Percentiles rank a stretch among this genome's conserved stretches.
phyloP scores from a whole-genome alignment of 2,329 filamentous ascomycete species.

The Colletotrichum cereale region DNA sequence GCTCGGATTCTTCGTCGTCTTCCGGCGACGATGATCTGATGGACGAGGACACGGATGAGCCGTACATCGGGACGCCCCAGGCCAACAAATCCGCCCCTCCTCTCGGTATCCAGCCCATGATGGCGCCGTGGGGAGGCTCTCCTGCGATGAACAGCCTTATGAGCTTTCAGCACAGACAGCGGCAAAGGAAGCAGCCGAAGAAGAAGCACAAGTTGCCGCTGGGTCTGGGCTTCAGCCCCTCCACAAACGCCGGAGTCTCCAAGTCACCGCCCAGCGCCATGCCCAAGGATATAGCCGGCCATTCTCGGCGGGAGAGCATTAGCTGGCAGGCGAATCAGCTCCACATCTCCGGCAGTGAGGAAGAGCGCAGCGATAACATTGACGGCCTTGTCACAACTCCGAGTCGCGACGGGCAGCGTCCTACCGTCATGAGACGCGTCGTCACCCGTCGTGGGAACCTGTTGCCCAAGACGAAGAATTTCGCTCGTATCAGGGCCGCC shows the following conservation, averaged over 20 bases:
- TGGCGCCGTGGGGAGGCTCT: conserved; percentile 75
- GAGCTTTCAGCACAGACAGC: conserved; percentile 84
- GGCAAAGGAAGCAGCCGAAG: conserved; percentile 76
- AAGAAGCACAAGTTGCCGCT: conserved; percentile 63
- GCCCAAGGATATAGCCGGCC: conserved; percentile 52
- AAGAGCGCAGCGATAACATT: conserved; percentile 77
- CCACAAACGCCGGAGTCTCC: conserved; percentile 62
- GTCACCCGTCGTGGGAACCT: conserved; percentile 92
- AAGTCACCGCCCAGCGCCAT: conserved; percentile 77
- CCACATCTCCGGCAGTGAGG: conserved; percentile 80
- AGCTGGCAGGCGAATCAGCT: conserved; percentile 91
- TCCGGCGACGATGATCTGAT: conserved; percentile 78
- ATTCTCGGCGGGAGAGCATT: conserved; percentile 85
- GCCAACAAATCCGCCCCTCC: conserved; percentile 70
- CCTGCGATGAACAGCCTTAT: conserved; percentile 81
- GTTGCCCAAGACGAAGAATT: conserved; percentile 94
- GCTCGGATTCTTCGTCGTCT: conserved; percentile 82
- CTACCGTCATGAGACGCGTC: conserved; percentile 81
- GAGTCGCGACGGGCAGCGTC: conserved; percentile 69
- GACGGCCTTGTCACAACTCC: conserved; percentile 57
- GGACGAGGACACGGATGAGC: conserved; percentile 83
- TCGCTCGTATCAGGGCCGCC: conserved; percentile 91
- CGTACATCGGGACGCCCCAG: conserved; percentile 87
- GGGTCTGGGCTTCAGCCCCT: conserved; percentile 63
- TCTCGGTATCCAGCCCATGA: conserved; percentile 58